Evolutionary conservation across 768 basidiomycete species (phyloP).

Genomic region (Podaxis sp.): DNA sequence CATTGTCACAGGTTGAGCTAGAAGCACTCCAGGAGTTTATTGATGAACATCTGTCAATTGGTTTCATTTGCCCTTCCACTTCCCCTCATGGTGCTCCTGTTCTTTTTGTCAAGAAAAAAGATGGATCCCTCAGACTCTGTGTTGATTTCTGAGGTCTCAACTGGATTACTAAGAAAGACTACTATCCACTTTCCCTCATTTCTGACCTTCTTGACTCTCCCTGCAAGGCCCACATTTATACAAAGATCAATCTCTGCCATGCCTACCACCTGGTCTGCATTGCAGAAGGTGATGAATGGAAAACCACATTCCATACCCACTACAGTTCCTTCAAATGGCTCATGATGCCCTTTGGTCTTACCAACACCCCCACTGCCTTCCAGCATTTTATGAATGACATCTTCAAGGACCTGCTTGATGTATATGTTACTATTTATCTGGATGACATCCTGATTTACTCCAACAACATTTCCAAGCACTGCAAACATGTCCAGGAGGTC

Average conservation of each 20-base stretch:
- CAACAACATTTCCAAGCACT: constrained; percentile 23
- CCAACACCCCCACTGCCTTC: constrained; percentile 34
- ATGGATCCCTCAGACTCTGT: too few relatives aligned
- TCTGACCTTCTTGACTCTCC: too few relatives aligned
- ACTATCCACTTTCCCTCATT: too few relatives aligned
- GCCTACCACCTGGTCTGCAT: constrained; percentile 38
- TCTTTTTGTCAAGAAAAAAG: too few relatives aligned
- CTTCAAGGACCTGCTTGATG: constrained; percentile 32
- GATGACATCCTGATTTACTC: constrained; percentile 42
- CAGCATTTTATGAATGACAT: constrained; percentile 36
- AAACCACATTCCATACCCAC: constrained; percentile 30
- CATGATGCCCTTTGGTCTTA: constrained; percentile 37
- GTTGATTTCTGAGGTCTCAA: too few relatives aligned
- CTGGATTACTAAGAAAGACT: too few relatives aligned
- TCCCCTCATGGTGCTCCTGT: constrained; percentile 29
- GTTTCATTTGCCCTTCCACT: too few relatives aligned
- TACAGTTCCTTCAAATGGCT: constrained; percentile 36
- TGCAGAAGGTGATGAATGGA: constrained; percentile 38
- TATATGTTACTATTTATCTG: constrained; percentile 33
- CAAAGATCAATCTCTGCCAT: constrained; percentile 32
- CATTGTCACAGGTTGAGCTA: too few relatives aligned
- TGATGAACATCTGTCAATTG: too few relatives aligned
- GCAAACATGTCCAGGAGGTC: constrained; percentile 27
- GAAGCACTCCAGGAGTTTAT: too few relatives aligned
- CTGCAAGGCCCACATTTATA: constrained; percentile 25